Evolutionary conservation across 352 stramenopile genomes (phyloP).

Genomic region (Globisporangium perplexum): DNA sequence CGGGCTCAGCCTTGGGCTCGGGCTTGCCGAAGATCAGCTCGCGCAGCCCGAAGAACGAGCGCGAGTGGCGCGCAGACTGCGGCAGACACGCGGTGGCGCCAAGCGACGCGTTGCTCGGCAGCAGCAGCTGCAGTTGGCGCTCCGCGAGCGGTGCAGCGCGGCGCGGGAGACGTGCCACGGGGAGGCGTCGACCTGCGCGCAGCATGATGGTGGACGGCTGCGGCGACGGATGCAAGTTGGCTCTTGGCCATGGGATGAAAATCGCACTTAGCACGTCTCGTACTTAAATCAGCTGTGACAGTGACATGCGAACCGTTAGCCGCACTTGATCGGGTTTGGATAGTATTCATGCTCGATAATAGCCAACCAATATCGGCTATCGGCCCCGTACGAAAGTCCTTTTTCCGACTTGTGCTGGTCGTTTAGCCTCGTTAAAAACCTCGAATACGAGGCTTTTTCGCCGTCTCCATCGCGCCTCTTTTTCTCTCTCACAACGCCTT

Average conservation of each 20-base stretch:
- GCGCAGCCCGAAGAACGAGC: conserved; percentile 57
- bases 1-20: conserved; percentile 14
- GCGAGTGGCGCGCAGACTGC: conserved; percentile 21
- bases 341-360: not conserved
- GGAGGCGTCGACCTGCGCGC: conserved; percentile 15
- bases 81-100: conserved; percentile 1
- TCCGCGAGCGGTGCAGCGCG: not conserved
- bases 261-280: too few species aligned
- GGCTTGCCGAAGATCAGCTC: conserved; percentile 61
- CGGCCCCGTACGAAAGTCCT: too few species aligned
- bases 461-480: not conserved
- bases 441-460: too few species aligned
- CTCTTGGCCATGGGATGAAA: too few species aligned
- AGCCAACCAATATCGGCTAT: not conserved
- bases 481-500: not conserved
- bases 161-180: conserved; percentile 1
- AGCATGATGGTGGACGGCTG: conserved; percentile 8
- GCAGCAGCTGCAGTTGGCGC: conserved; percentile 6
- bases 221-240: too few species aligned
- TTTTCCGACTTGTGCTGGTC: too few species aligned
- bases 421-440: too few species aligned
- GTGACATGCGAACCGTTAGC: too few species aligned
- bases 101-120: not conserved
- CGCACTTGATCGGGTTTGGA: not conserved
- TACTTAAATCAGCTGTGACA: too few species aligned